Percentiles rank a stretch among this genome's conserved stretches.
Conservation (phyloP, 805 yeast species). For the Spathaspora passalidarum region DNA sequence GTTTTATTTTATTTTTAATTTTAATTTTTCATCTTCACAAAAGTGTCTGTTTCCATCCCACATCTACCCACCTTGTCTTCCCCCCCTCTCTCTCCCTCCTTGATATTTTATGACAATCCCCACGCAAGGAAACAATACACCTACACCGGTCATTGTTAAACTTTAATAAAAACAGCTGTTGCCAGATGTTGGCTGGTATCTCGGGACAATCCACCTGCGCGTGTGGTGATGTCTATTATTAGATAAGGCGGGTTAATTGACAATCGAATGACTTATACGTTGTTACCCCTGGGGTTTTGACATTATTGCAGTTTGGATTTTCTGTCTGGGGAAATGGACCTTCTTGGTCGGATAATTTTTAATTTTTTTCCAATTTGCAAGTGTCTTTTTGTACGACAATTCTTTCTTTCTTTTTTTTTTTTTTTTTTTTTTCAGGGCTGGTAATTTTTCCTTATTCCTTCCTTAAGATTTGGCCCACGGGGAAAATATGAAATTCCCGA, state of each 20-base stretch:
- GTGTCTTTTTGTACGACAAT: too few species aligned
- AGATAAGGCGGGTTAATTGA: not conserved
- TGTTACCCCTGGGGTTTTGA: not conserved
- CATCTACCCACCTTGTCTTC: not conserved
- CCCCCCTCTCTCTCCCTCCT: not conserved
- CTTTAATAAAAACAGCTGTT: not conserved
- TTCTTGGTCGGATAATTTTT: not conserved
- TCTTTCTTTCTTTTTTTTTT: too few species aligned
- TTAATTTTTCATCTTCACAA: too few species aligned
- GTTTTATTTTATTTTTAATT: too few species aligned
- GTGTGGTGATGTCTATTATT: not conserved
- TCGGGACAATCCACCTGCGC: too few species aligned
- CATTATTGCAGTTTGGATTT: not conserved
- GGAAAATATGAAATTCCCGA: too few species aligned
- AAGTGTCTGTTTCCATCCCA: too few species aligned
- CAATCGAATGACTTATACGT: not conserved
- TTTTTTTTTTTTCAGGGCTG: not conserved
- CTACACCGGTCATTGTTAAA: not conserved
- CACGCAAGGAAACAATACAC: not conserved
- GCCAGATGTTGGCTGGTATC: not conserved
- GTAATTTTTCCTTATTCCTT: too few species aligned
- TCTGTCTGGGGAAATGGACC: not conserved
- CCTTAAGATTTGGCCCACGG: too few species aligned
- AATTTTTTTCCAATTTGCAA: not conserved
- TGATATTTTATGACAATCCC: not conserved